Conservation (phyloP, 345 rosid species). For the Melastoma malabathricum region DNA sequence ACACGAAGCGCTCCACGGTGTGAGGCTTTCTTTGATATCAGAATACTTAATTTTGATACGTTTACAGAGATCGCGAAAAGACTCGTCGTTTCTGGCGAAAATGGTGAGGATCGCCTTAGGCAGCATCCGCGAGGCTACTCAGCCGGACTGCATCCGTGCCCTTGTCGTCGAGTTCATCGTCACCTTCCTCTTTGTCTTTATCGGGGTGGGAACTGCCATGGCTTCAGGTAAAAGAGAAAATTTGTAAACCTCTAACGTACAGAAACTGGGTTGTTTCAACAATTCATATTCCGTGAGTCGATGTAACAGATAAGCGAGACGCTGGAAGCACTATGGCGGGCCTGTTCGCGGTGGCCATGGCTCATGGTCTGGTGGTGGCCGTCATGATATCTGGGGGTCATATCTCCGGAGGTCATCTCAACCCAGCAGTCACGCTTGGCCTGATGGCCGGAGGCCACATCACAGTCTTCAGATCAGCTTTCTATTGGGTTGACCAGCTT, state of each 20-base stretch:
- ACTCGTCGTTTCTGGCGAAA: too few species aligned
- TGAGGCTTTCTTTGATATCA: too few species aligned
- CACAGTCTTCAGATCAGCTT: slow-evolving; percentile 3
- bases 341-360: slow-evolving; percentile 5
- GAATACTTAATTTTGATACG: too few species aligned
- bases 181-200: slow-evolving; percentile 14
- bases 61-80: too few species aligned
- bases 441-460: slow-evolving; percentile 9
- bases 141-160: slow-evolving; percentile 3
- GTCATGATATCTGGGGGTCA: slow-evolving; percentile 3
- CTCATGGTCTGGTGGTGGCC: slow-evolving; percentile 8
- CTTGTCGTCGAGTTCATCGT: slow-evolving; percentile 13
- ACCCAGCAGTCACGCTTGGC: slow-evolving; percentile 12
- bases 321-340: background rate
- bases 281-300: background rate
- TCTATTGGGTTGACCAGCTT: slow-evolving; percentile 9
- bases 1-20: too few species aligned
- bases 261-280: background rate
- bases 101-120: too few species aligned
- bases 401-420: slow-evolving; percentile 15
- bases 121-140: too few species aligned
- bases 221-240: background rate
- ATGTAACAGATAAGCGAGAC: background rate
- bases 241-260: background rate
- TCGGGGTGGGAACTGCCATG: slow-evolving; percentile 9